Evolutionary conservation across 1,139 yeast genomes (phyloP), one percentile per base, ranked within the genome.

Genomic region (Blastobotrys apis): DNA sequence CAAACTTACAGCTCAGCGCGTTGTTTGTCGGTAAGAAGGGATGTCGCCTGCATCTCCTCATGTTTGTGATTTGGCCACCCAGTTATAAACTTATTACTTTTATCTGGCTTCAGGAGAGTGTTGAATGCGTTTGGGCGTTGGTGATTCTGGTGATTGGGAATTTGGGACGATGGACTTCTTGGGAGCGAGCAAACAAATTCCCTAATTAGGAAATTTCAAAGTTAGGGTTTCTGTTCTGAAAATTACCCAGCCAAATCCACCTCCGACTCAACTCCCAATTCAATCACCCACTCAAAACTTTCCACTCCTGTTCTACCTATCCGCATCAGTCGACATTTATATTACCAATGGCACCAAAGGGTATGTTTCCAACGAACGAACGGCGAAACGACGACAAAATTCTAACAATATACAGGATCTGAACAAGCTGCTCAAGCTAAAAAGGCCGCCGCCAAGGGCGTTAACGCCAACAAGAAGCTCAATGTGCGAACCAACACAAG

Each of bases 381-480:
- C n/a, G n/a, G n/a, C n/a, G n/a, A n/a, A n/a, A n/a, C n/a, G n/a
- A 12, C 32, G n/a, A 13, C 6, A 9, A 23, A 23, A 23, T 23
- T 6, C 26, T 23, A 23, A 23, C 26, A 23, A 23, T 23, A 6
- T 6, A 6, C 26, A 23, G 26, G 26, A 47, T 59, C 66, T 54
- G 57, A 64, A 69, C 57, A 90, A 81, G 98, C 98, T 77, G 79
- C 88, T 72, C 80, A 85, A 75, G 97, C 98, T 75, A 88, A 92
- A 83, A 92, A 92, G 81, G 94, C 97, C 74, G 97, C 87, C 74
- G 84, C 84, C 72, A 92, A 90, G 80, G 99, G 99, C 77, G 79
- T 90, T 68, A 84, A 87, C 81, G 80, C 87, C 66, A 80, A 84
- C 75, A 87, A 88, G 81, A 80, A 86, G 65, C 71, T 79, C 69